Evolutionary conservation across 257 asterid genomes (phyloP), one percentile per base, ranked within the genome.

Genomic region (Salvia hispanica): DNA sequence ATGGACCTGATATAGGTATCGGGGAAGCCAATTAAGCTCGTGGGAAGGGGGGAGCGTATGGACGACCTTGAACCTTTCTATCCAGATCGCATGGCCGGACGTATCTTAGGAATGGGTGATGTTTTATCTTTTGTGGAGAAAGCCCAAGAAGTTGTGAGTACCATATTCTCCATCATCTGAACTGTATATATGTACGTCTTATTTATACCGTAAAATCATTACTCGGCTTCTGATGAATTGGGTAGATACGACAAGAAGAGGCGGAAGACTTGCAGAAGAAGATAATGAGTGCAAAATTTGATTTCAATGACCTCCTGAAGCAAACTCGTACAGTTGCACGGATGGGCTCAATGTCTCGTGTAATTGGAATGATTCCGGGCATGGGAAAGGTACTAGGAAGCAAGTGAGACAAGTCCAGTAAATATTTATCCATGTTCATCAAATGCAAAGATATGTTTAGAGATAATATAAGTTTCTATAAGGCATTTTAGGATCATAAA

Each of bases 1-100:
- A 25, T 25, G 31, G 31, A 25, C 31, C 16, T 71, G 70, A 57
- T 85, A 73, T 83, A 92, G 97, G 97, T 93, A 67, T 93, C 99
- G 6, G 99, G 99, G 70, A 90, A 90, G 88, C 99, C 99, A 72
- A 88, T 93, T 76, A 93, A 93, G 86, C 96, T 93, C n/a, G 99
- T 93, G 9, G 99, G 99, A 80, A 83, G 99, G 75, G 99, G 99
- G 56, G 99, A 90, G 77, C 31, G 31, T 25, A 85, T 93, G 96
- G 99, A 93, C 79, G 99, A 93, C 81, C 99, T 93, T 48, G 99
- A 93, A 79, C 99, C 97, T 69, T 93, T 93, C 81, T 93, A 93
- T 66, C 99, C 99, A 54, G 96, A 93, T 73, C 94, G 99, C 44
- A 93, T 93, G 99, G 95, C 99, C 0, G 96, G 97, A 14, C 99